Conservation (phyloP, 2,329 filamentous ascomycete genomes). For the Fusarium camptoceras region DNA sequence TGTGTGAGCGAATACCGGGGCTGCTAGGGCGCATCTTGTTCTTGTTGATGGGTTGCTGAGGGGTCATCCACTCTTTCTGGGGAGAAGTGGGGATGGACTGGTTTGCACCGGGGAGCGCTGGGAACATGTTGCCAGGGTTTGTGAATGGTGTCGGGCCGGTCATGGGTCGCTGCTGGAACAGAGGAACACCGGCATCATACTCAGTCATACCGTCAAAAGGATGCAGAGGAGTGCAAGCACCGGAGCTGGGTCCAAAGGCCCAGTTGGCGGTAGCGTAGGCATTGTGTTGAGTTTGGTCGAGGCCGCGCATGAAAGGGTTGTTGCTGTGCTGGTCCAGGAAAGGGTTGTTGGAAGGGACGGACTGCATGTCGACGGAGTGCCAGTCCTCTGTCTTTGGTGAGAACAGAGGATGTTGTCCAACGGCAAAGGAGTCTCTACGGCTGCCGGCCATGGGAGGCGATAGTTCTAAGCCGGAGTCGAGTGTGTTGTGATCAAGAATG, state of each 20-base stretch:
- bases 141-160: conserved; percentile 67
- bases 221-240: conserved; percentile 79
- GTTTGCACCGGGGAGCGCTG: conserved; percentile 60
- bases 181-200: conserved; percentile 64
- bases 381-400: conserved; percentile 74
- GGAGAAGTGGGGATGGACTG: conserved; percentile 66
- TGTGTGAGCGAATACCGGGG: conserved; percentile 78
- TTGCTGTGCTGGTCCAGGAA: conserved; percentile 69
- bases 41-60: conserved; percentile 65
- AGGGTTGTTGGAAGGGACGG: conserved; percentile 71
- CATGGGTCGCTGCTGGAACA: conserved; percentile 67
- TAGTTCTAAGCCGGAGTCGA: conserved; percentile 72
- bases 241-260: conserved; percentile 58
- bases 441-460: conserved; percentile 72
- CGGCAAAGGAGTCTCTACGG: conserved; percentile 72
- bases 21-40: conserved; percentile 72
- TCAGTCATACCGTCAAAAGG: conserved; percentile 70
- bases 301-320: conserved; percentile 73
- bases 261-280: conserved; percentile 63
- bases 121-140: conserved; percentile 67
- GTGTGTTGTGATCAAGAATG: conserved; percentile 68
- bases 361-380: conserved; percentile 74
- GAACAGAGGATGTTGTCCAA: conserved; percentile 65
- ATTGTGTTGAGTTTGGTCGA: conserved; percentile 63
- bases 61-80: conserved; percentile 68